Evolutionary conservation across 2,329 filamentous ascomycete genomes (phyloP), one percentile per base, ranked within the genome.

Genomic region (Scedosporium apiospermum): DNA sequence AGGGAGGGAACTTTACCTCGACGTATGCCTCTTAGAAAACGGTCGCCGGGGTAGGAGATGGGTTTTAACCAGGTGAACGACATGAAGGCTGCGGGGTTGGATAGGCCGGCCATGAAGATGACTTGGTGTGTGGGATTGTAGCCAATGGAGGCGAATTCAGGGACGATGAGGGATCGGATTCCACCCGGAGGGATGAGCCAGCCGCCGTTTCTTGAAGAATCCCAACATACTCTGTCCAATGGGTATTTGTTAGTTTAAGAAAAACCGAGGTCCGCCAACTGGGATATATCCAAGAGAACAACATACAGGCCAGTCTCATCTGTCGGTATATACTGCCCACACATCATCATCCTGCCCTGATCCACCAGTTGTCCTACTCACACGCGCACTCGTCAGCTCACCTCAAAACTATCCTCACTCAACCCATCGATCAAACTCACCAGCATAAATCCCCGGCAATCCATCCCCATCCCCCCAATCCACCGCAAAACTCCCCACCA

Each of bases 101-200:
- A 72, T 16, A 71, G 68, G 0, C 74, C 69, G 6, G 77, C 77
- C 4, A 79, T 77, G 34, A 80, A 62, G 4, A 82, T 68, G 3
- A 82, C 68, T 46, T 69, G 74, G 63, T 76, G 71, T 1, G 76
- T 76, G 4, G 75, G 67, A 61, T 81, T 77, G 62, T 80, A 82
- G 63, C 76, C 74, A 65, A 84, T 77, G 4, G 78, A 79, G 7
- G 78, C 78, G 61, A 80, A 73, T 51, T 77, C 71, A 6, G 71
- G 70, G 14, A 72, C 71, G 30, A 58, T 34, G 27, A 58, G 55
- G 23, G 55, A 34, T 9, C 14, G 55, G 10, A 16, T 23, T 1
- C 55, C 55, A 3, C 55, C 55, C 1, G 18, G 55, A 6, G 55
- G 55, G 27, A 58, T n/a, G 5, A 21, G 26, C 55, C 55, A 34